Evolutionary conservation across 2,329 filamentous ascomycete species (phyloP), one percentile per base, ranked within the genome.

Genomic region (Trichoderma arundinaceum): DNA sequence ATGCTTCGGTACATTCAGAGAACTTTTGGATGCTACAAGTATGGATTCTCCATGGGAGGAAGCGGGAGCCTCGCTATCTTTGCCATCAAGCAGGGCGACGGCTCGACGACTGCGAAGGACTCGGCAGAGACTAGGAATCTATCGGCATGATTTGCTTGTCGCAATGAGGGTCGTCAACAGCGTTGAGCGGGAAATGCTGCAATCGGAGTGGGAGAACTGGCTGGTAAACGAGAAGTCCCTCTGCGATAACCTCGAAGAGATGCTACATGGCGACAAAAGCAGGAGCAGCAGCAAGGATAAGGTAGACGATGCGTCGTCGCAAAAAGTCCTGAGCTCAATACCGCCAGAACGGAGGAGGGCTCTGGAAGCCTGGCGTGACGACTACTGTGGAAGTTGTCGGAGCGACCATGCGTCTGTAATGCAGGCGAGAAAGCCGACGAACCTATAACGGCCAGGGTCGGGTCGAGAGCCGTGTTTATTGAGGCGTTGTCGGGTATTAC

Each of bases 191-290:
- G 93, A 97, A 76, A 89, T 97, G 76, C 78, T 98, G 62, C 86
- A 88, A 72, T 90, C 90, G 0, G 94, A 97, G 77, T 99, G 93
- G 90, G 94, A 97, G 79, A 91, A 92, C 69, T 99, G 94, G 94
- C 84, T 98, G 35, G 78, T 86, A 3, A 90, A 92, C 70, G 95
- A 99, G 79, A 89, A 88, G 69, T 78, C 83, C 39, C 86, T 91
- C 56, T 99, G 95, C 76, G 86, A 87, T 65, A 86, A 90, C 73
- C 80, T 86, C 6, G 79, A 81, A 32, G 74, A 73, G 38, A 77
- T 84, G 72, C 75, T 90, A 19, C 65, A 72, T 9, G 59, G 68
- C 3, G 74, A 74, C 48, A 73, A 4, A 64, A 68, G 12, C 51
- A 68, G 67, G 4, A 38, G 46, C 28, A 59, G 62, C 46, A 67